Conservation (phyloP, 2,329 filamentous ascomycete genomes). For the Ophiostoma australiae region DNA sequence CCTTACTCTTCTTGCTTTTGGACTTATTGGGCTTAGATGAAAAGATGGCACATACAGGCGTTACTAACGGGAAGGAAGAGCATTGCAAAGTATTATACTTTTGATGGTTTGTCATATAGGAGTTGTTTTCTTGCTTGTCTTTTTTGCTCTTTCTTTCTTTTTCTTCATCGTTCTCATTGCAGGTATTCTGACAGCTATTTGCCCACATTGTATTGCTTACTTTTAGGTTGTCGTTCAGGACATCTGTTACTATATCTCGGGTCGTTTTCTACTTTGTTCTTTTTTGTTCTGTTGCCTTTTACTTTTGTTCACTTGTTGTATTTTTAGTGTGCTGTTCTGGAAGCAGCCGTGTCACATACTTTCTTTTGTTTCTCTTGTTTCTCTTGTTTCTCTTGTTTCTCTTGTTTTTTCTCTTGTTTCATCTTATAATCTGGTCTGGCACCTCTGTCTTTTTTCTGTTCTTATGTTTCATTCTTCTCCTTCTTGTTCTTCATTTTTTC, state of each 20-base stretch:
- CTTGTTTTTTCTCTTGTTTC: slow-evolving; percentile 10
- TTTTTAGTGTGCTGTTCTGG: slow-evolving; percentile 23
- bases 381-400: not conserved
- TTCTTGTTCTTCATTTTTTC: slow-evolving; percentile 12
- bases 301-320: slow-evolving; percentile 16
- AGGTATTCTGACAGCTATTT: slow-evolving; percentile 3
- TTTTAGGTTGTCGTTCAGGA: not conserved
- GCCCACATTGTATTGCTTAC: not conserved
- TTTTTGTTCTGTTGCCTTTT: not conserved
- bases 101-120: slow-evolving; percentile 12
- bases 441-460: slow-evolving; percentile 18
- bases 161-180: slow-evolving; percentile 1
- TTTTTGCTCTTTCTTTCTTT: not conserved
- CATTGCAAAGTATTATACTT: slow-evolving; percentile 19
- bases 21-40: not conserved
- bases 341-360: slow-evolving; percentile 20
- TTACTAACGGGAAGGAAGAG: slow-evolving; percentile 18
- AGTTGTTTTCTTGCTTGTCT: not conserved
- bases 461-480: slow-evolving; percentile 21
- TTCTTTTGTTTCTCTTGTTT: slow-evolving; percentile 2
- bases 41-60: slow-evolving; percentile 19
- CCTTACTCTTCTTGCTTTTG: slow-evolving; percentile 11
- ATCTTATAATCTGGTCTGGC: slow-evolving; percentile 7
- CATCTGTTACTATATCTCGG: not conserved
- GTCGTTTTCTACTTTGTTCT: not conserved